Evolutionary conservation across 306 rosid genomes (phyloP), one percentile per base, ranked within the genome.

Genomic region (Luffa aegyptiaca): DNA sequence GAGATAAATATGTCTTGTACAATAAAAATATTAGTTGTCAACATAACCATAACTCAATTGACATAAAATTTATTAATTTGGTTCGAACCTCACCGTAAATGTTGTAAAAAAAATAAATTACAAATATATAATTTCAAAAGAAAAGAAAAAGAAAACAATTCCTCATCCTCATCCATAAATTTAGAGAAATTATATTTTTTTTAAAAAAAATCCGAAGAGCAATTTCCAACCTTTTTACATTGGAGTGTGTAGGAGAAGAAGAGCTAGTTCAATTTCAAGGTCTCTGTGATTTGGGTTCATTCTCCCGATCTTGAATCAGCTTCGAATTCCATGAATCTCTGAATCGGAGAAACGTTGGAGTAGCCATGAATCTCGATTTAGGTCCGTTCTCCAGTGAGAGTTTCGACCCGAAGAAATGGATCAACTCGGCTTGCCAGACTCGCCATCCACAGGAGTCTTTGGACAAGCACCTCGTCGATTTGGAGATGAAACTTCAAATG

Each of bases 401-500:
- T 52, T 96, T 91, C 85, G 96, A 96, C 86, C 89, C 96, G 14
- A 96, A 90, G 94, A 93, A 90, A 72, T 96, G 99, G 99, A 90
- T 96, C 70, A 96, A 93, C 87, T 87, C 98, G 18, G 98, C 93
- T 49, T 84, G 89, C 80, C 97, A 93, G 91, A 83, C 71, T 81
- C 99, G 99, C 20, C 98, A 92, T 78, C 90, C 93, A 1, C 93
- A 93, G 85, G 97, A 91, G 7, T 82, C 97, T 1, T 76, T 96
- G 75, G 99, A 93, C 71, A 91, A 96, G 35, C 96, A 96, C 82
- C 84, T 91, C 12, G 90, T 88, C 55, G 99, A 96, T 88, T 76
- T 91, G 81, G 99, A 96, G 75, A 91, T 93, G 98, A 96, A 89
- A 87, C 96, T 96, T 79, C 99, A 96, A 86, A 93, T 96, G 96